Percentiles rank a stretch among this genome's conserved stretches.
These are phyloP conservation scores for Geotrichum macrosporum DNA, from an alignment of 1,139 yeast genomes.

Conservation along the genomic window DNA sequence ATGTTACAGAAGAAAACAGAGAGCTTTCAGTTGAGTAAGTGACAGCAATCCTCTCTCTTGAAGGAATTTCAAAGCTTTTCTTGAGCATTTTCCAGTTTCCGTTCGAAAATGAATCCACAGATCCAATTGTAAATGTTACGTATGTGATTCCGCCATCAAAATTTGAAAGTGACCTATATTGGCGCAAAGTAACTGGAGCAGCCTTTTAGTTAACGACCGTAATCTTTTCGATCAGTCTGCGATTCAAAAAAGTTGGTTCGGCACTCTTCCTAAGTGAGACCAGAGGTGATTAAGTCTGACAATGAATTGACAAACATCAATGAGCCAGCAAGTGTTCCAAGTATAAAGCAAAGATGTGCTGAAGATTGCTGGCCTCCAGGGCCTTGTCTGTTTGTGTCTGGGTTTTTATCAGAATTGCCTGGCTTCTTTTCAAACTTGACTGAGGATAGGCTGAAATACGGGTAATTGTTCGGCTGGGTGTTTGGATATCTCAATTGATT, in stretches of 20 bases:
- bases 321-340: conserved; percentile 10
- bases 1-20: conserved; percentile 54
- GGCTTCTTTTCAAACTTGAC: not conserved
- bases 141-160: conserved; percentile 27
- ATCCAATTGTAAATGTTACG: conserved; percentile 72
- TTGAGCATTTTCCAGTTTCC: conserved; percentile 71
- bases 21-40: conserved; percentile 58
- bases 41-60: conserved; percentile 72
- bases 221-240: conserved; percentile 73
- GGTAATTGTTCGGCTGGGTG: not conserved
- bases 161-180: not conserved
- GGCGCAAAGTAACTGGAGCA: conserved; percentile 50
- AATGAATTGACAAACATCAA: conserved; percentile 14
- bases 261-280: conserved; percentile 85
- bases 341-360: conserved; percentile 1
- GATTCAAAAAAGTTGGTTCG: conserved; percentile 72
- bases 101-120: conserved; percentile 84
- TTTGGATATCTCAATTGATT: not conserved
- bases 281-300: conserved; percentile 23
- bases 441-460: not conserved
- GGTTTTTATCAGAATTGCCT: not conserved
- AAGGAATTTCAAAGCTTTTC: conserved; percentile 62
- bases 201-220: conserved; percentile 69
- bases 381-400: not conserved
- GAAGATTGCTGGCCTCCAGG: conserved; percentile 9